Evolutionary conservation across 768 basidiomycete species (phyloP), one percentile per base, ranked within the genome.

Genomic region (Boletus patriciae): DNA sequence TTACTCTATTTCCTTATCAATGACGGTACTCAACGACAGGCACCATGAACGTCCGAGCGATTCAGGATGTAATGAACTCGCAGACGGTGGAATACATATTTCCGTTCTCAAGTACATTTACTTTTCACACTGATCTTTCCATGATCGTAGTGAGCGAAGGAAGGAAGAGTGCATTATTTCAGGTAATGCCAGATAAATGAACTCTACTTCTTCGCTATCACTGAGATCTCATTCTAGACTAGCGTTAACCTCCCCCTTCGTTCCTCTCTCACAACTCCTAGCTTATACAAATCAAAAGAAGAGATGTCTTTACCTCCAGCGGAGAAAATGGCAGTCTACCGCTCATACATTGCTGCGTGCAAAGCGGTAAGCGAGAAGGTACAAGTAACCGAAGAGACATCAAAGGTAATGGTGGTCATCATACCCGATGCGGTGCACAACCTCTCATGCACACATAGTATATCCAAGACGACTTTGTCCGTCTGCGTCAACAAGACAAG

Each of bases 51-150:
- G 72, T 93, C 34, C 79, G 74, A 38, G 78, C 84, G 2, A 68
- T 85, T 18, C 89, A 91, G 63, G 80, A 85, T 48, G 77, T 80
- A 56, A 84, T 92, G 67, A 75, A 74, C 44, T 70, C 74, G 8
- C 91, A 94, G 63, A 85, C 81, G 0, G 71, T 92, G 29, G 80
- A 84, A 23, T 94, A 93, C 66, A 69, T 78, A 34, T 94, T 92
- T 66, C 92, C 91, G 1, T 93, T 83, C 70, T 70, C 67, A 25
- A 88, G 84, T 66, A 77, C 68, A 55, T 92, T 87, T 68, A 70
- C 78, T 9, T 92, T 94, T 63, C 77, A 84, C 19, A 91, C 89
- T 1, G 89, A 92, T 62, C 71, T 89, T n/a, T 77, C 72, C n/a
- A 82, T 86, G 57, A 60, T 93, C 19, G 71, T 88, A 0, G 70